phyloP scores from a whole-genome alignment of 2,329 filamentous ascomycete species.

The Colletotrichum liaoningense region DNA sequence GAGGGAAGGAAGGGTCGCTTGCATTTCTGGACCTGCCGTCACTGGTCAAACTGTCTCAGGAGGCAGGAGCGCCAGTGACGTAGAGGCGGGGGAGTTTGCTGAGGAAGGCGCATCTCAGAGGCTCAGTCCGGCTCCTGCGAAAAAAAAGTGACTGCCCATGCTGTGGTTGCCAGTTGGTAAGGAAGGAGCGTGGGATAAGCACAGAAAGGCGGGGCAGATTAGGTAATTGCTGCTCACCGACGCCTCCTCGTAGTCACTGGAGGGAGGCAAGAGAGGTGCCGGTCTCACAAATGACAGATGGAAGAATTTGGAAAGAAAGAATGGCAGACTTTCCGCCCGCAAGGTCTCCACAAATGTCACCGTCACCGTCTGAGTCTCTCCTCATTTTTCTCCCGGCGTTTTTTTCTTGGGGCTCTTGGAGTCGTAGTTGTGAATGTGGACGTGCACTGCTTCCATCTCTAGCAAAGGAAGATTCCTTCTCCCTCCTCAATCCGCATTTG shows the following conservation, averaged over 20 bases:
- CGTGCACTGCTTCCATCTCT: too few relatives aligned
- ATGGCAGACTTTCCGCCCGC: not conserved
- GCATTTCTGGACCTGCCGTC: not conserved
- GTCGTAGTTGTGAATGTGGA: too few relatives aligned
- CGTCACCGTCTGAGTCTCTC: not conserved
- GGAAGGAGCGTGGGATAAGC: not conserved
- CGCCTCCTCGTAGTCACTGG: not conserved
- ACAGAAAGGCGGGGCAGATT: slow-evolving; percentile 23
- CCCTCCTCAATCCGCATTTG: not conserved
- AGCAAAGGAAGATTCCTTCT: not conserved
- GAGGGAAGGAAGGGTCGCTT: not conserved
- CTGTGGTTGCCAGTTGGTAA: not conserved
- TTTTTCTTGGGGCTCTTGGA: too few relatives aligned
- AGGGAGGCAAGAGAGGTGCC: not conserved
- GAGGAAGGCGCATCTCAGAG: not conserved
- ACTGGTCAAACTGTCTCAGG: not conserved
- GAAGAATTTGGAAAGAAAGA: not conserved
- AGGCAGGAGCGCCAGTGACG: not conserved
- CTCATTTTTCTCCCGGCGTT: too few relatives aligned
- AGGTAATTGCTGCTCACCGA: slow-evolving; percentile 1
- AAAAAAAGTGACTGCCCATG: slow-evolving; percentile 4
- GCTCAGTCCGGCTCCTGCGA: not conserved
- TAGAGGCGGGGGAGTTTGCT: not conserved
- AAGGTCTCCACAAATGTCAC: not conserved
- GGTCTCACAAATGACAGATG: not conserved